These are phyloP conservation scores for Cyberlindnera amylophila DNA, from an alignment of 805 yeast species.

Conservation along the genomic window DNA sequence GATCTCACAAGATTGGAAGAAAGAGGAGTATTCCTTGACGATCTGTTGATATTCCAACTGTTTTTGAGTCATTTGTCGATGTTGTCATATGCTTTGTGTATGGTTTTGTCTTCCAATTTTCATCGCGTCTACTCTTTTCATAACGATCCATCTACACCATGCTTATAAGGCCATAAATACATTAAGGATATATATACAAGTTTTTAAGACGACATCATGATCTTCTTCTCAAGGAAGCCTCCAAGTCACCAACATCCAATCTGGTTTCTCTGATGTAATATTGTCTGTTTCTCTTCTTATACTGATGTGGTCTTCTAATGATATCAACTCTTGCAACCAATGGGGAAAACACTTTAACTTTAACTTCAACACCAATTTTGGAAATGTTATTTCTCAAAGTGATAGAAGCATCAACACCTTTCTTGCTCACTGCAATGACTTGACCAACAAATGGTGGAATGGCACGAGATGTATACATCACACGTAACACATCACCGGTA, in stretches of 20 bases:
- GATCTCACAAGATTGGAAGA: background rate
- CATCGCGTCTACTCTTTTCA: background rate
- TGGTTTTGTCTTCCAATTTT: no score
- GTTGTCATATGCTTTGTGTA: no score
- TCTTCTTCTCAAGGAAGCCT: conserved; percentile 35
- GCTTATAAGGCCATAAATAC: no score
- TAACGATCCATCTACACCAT: no score
- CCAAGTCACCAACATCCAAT: conserved; percentile 72
- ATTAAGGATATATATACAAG: background rate
- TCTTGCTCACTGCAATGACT: conserved; percentile 70
- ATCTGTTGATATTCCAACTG: conserved; percentile 7
- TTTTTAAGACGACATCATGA: conserved; percentile 3
- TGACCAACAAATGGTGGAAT: conserved; percentile 74
- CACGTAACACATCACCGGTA: conserved; percentile 79
- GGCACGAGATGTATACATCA: conserved; percentile 53
- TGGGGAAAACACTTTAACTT: conserved; percentile 81
- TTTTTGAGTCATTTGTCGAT: background rate
- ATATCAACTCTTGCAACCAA: conserved; percentile 72
- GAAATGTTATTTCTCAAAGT: conserved; percentile 77
- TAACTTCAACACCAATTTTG: conserved; percentile 80
- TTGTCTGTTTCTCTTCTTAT: conserved; percentile 79
- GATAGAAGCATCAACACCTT: conserved; percentile 69
- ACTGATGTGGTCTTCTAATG: conserved; percentile 65
- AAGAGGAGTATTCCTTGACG: conserved; percentile 4
- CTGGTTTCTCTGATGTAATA: conserved; percentile 82